Conservation (phyloP, 345 rosid species). For the Hibiscus tridactylites region DNA sequence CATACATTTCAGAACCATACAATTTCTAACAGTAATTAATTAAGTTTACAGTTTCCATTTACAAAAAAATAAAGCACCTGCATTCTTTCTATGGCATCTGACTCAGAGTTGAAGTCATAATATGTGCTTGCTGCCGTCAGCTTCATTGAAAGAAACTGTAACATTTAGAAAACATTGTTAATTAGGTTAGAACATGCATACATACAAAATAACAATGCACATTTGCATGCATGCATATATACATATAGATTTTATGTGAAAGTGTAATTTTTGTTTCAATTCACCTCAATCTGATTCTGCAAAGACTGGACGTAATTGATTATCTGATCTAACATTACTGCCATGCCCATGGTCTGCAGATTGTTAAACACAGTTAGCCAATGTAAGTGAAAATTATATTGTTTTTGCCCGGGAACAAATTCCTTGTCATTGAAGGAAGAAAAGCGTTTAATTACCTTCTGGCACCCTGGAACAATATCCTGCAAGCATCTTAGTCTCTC, state of each 20-base stretch:
- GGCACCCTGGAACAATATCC: constrained; percentile 82
- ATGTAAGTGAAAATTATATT: neutral
- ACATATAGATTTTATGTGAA: neutral
- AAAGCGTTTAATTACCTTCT: constrained; percentile 34
- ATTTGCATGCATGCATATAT: neutral
- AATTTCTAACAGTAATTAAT: neutral
- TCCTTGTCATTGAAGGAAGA: neutral
- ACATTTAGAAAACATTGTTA: neutral
- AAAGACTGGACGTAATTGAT: constrained; percentile 75
- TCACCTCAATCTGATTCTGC: constrained; percentile 82
- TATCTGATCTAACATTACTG: constrained; percentile 75
- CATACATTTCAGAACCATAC: neutral
- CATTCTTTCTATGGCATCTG: constrained; percentile 47
- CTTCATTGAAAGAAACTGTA: constrained; percentile 93
- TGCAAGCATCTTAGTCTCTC: constrained; percentile 61
- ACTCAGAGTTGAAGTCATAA: constrained; percentile 64
- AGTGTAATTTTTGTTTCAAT: neutral
- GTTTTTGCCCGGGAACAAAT: neutral
- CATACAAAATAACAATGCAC: neutral
- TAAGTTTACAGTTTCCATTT: neutral
- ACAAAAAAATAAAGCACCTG: neutral
- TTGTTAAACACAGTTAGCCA: neutral
- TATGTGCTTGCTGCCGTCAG: constrained; percentile 69
- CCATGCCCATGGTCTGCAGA: constrained; percentile 88
- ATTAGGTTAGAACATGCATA: neutral